Evolutionary conservation across 495 filamentous ascomycete genomes (phyloP), one percentile per base, ranked within the genome.

Genomic region (Astrothelium subdiscretum): DNA sequence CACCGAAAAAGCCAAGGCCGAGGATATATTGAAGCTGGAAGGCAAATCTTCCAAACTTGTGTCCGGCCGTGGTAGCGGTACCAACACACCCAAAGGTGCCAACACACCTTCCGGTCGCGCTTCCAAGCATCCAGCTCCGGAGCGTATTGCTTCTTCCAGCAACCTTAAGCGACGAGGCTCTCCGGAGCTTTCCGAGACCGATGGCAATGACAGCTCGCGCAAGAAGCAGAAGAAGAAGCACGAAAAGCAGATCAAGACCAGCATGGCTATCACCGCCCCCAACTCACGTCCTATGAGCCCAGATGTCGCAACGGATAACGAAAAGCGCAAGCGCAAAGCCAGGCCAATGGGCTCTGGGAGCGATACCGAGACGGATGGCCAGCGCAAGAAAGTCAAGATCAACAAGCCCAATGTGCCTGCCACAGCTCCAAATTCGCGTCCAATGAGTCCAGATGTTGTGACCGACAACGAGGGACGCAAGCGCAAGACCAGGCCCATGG

Each of bases 121-220:
- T 87, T 76, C 88, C 90, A 75, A 72, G 68, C 52, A 67, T 71
- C 10, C 67, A 69, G 76, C 68, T 2, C 40, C 58, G 5, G 64
- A 60, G 31, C 29, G 27, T 8, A 24, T 63, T 6, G 58, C 44
- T 15, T 84, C 81, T 58, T 79, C 79, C 57, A 27, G 22, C 22
- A 54, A 15, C 15, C 83, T 92, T 54, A 97, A 97, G 75, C 85
- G 94, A 20, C 78, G 87, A 24, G 92, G 92, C 31, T 96, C 92
- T 31, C 90, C 92, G 6, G 85, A 89, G 66, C 79, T 85, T 22
- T 97, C 94, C 13, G 87, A 97, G 69, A 87, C 89, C 20, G 95
- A 90, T 75, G 95, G 91, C 57, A 92, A 88, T 64, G 94, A 98
- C 70, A 88, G 87, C 1, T 82, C 84, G 26, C 88, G 89, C 44